Base-by-base conservation (phyloP, 306 rosid genomes). In the Medicago arabica region DNA sequence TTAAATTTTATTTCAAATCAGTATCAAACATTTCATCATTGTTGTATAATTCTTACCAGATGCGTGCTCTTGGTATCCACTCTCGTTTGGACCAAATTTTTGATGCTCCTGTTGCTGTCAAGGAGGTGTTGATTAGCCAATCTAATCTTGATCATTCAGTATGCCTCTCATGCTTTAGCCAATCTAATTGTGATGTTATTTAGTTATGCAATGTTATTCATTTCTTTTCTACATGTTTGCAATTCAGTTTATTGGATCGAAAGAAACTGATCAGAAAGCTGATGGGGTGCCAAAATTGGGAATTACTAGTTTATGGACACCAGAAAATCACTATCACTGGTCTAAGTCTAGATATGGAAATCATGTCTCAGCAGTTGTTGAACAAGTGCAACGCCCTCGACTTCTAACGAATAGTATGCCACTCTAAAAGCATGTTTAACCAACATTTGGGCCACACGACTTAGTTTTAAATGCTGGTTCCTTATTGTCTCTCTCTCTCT, bases 21-120 rank as follows among this genome's bases (percentile, higher is more conserved):
- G 18, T 50, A 10, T 53, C 8, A 4, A 18, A n/a, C 64, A 68
- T 47, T 76, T 58, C 67, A 71, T 70, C n/a, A 4, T 80, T 64
- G 16, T 54, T 69, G 57, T 75, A 53, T 75, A 31, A 28, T 78
- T 66, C 23, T 73, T 43, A 58, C 80, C 88, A 94, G 98, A 84
- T 87, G 91, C 87, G 61, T 51, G 84, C 83, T 53, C 85, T 94
- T 82, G 98, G 96, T 21, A 87, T 94, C 53, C 66, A 79, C 80
- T 90, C 96, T 51, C 91, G 97, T 39, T 82, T 94, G 65, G 98
- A 94, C 83, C 89, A 92, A 90, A 83, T 92, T 81, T 92, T 94
- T 88, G 96, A 90, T 53, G 98, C 98, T 74, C 97, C 98, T 54
- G 36, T 21, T 75, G 97, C 97, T 40, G 97, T 94, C 73, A 94